phyloP scores from a whole-genome alignment of 805 yeast genomes.

The Dipodascus geniculatus region DNA sequence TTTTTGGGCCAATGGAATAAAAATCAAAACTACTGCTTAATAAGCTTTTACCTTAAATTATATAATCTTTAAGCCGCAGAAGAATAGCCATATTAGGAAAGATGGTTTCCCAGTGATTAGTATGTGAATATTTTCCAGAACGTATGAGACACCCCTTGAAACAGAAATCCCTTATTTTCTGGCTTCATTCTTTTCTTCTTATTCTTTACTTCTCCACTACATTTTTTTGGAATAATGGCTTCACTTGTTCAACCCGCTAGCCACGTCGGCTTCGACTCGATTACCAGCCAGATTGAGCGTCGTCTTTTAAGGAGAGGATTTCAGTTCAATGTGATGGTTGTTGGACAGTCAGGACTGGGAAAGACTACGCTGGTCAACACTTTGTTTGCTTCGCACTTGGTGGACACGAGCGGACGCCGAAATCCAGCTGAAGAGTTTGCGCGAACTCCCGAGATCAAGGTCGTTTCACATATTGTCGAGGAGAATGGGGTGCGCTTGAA shows the following conservation, averaged over 20 bases:
- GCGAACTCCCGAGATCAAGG: constrained; percentile 71
- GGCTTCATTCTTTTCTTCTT: neutral
- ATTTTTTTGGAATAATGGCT: constrained; percentile 1
- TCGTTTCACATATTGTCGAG: constrained; percentile 36
- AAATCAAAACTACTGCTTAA: too few species aligned
- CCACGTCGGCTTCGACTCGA: constrained; percentile 94
- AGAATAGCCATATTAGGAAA: neutral
- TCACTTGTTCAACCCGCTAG: constrained; percentile 42
- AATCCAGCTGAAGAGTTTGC: constrained; percentile 59
- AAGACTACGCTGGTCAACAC: constrained; percentile 89
- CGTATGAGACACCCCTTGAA: constrained; percentile 5
- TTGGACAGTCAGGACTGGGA: constrained; percentile 86
- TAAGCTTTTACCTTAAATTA: too few species aligned
- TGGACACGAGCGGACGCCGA: constrained; percentile 63
- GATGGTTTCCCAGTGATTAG: too few species aligned
- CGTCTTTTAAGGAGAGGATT: constrained; percentile 86
- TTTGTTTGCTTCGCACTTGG: constrained; percentile 71
- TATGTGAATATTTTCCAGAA: too few species aligned
- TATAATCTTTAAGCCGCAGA: neutral
- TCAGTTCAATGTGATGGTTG: constrained; percentile 88
- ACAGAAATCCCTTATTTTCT: neutral
- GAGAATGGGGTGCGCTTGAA: constrained; percentile 84
- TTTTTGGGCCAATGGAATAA: neutral
- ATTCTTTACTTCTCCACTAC: neutral
- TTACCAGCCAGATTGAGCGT: constrained; percentile 90